Evolutionary conservation across 2,329 filamentous ascomycete species (phyloP), one percentile per base, ranked within the genome.

Genomic region (Aspergillus transmontanensis): DNA sequence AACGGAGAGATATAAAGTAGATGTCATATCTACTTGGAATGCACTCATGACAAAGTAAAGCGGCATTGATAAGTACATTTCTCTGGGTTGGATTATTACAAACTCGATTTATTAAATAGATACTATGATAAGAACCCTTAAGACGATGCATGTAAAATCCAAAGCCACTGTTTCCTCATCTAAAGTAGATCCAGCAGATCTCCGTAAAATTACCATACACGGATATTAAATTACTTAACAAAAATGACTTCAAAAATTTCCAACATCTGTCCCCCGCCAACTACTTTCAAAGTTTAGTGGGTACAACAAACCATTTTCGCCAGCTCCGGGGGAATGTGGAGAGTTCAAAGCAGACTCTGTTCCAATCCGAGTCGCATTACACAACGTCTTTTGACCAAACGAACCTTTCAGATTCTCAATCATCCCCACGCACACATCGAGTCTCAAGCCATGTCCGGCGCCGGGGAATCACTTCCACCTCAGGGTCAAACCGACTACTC

Each of bases 401-500:
- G 62, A 30, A 34, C 63, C 48, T 59, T 67, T 53, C 53, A 69
- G 21, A 55, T 59, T 57, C 54, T 41, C 46, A 46, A 57, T 26
- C 57, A 55, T 36, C 55, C 32, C 50, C 58, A 63, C 56, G 59
- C 66, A 46, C 63, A 68, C 32, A 56, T 66, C 51, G 61, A 66
- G 60, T 61, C 63, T 53, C 45, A 64, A 63, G 71, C 60, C 36
- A 75, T 77, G 73, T 57, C 67, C 21, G 61, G 63, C 61, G n/a
- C 62, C 39, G 68, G 64, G 57, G 53, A 30, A 26, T 46, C 60
- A 41, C 58, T 30, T 36, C 60, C 48, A 59, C 58, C 58, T 50
- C 64, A 66, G 32, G 58, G 51, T 36, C 58, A 65, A 43, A 64
- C 72, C 43, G 79, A 84, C 69, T 94, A 94, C 78, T 82, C 83